Base-by-base conservation (phyloP, 768 basidiomycete genomes). In the Suillus subaureus region DNA sequence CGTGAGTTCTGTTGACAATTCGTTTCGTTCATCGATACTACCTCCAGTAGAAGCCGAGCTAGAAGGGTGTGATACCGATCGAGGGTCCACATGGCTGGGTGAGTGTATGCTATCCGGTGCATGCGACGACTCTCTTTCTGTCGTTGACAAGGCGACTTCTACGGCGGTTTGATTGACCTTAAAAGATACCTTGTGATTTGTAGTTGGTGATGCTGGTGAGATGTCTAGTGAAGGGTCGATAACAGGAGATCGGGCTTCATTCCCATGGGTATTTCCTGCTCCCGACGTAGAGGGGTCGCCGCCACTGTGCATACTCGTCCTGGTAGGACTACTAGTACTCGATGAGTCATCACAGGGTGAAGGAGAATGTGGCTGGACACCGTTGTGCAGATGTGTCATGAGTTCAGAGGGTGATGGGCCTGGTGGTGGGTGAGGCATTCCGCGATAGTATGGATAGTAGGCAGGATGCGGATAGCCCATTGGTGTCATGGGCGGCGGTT, bases 371-470 rank as follows among this genome's bases (percentile, higher is more conserved):
- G 76, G 68, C 11, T 73, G 70, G 52, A 74, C 54, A 43, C 72
- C 66, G 4, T 75, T 75, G 45, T 76, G 74, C 37, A 61, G 65
- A 37, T 70, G 70, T 35, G 66, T 8, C 9, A 64, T 28, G 40
- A 67, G 52, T 15, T 75, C 70, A 26, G 66, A 64, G 42, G 70
- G 70, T 8, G 70, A 75, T 35, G 33, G 33, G 33, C 33, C 33
- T 35, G 33, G 33, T 37, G 73, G 69, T 1, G 67, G 47, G 28
- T 70, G 67, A 70, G 79, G 71, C 40, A 67, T 55, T 40, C 47
- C 70, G 18, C 86, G 85, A 68, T 88, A 87, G 70, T 87, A 85
- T 6, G 83, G 81, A 62, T 80, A 80, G 64, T 77, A 80, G 6
- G 62, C 66, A 23, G 69, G 66, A 47, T 60, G 77, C 21, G 78